phyloP scores from a whole-genome alignment of 768 basidiomycete species.

The Clitopilus passeckerianus region DNA sequence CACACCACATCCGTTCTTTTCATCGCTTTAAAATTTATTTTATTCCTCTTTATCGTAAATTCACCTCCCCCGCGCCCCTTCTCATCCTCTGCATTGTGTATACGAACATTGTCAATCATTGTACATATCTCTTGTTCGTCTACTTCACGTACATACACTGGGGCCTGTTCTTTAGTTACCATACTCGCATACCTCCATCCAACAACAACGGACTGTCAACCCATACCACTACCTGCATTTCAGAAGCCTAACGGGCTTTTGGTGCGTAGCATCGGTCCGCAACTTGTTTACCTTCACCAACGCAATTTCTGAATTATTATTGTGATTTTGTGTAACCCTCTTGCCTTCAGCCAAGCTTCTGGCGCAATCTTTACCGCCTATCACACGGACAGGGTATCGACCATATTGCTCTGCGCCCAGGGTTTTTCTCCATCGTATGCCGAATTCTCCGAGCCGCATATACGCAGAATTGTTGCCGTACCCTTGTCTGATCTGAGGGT shows the following conservation, averaged over 20 bases:
- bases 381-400: not conserved
- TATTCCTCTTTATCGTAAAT: conserved; percentile 76
- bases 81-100: conserved; percentile 30
- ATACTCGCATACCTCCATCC: not conserved
- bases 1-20: conserved; percentile 31
- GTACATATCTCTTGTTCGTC: not conserved
- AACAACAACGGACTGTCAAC: conserved; percentile 5
- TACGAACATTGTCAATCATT: not conserved
- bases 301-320: conserved; percentile 1
- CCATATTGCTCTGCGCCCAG: not conserved
- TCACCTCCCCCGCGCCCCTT: conserved; percentile 32
- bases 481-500: too few relatives aligned
- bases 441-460: not conserved
- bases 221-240: conserved; percentile 1
- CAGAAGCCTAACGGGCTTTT: not conserved
- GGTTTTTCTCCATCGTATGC: not conserved
- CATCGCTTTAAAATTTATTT: conserved; percentile 68
- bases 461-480: too few relatives aligned
- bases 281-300: not conserved
- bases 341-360: too few relatives aligned
- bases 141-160: conserved; percentile 12
- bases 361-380: not conserved
- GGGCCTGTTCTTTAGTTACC: conserved; percentile 16
- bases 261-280: not conserved
- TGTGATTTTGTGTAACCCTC: not conserved